Percentiles rank a stretch among this genome's conserved stretches.
Conservation (phyloP, 2,329 filamentous ascomycete genomes). For the Dactylellina parvicollis region DNA sequence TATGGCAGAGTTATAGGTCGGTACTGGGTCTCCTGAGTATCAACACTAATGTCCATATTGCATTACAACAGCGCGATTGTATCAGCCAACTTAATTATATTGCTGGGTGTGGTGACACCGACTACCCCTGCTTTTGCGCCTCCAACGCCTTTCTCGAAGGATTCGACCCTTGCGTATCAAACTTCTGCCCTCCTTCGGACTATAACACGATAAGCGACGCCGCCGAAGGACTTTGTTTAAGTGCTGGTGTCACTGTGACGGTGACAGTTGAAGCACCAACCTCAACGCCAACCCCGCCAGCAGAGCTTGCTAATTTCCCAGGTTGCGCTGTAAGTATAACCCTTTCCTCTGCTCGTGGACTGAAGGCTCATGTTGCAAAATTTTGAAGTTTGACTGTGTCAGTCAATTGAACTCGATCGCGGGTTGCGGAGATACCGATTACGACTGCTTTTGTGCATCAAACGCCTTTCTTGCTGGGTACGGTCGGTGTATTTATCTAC, state of each 20-base stretch:
- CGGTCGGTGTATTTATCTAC: conserved; percentile 13
- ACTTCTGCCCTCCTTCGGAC: not conserved
- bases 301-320: conserved; percentile 19
- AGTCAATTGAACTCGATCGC: conserved; percentile 21
- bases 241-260: conserved; percentile 10
- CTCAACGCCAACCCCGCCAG: conserved; percentile 10
- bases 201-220: conserved; percentile 18
- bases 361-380: not conserved
- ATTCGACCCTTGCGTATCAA: conserved; percentile 13
- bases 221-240: conserved; percentile 14
- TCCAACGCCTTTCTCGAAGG: conserved; percentile 25
- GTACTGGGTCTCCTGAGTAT: not conserved
- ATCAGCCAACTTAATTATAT: conserved; percentile 22
- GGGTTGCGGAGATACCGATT: conserved; percentile 7
- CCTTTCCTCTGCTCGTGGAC: not conserved
- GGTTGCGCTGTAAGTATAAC: conserved; percentile 29
- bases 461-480: conserved; percentile 26
- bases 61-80: not conserved
- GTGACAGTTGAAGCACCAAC: conserved; percentile 25
- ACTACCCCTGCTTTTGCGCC: conserved; percentile 19
- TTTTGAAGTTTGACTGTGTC: conserved; percentile 19
- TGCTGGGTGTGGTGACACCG: conserved; percentile 15
- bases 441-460: conserved; percentile 26
- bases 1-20: not conserved
- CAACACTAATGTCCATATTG: not conserved